These are phyloP conservation scores for Pseudocercospora musae DNA, from an alignment of 2,329 filamentous ascomycete genomes.

Conservation along the genomic window DNA sequence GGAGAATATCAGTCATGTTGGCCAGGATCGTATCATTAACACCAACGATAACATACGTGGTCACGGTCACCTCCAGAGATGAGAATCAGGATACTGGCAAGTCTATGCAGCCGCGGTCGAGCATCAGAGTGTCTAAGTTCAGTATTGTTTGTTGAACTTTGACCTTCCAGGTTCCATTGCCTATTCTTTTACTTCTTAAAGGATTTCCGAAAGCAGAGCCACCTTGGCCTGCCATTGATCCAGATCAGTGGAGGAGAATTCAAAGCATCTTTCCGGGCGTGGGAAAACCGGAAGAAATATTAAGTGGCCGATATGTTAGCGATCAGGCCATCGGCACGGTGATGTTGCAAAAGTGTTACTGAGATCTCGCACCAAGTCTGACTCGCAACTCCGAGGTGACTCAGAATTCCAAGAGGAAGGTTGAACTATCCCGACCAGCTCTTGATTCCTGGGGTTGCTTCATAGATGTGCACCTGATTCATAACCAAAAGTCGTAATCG, in stretches of 20 bases:
- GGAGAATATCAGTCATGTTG: slow-evolving; percentile 55
- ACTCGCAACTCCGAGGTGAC: slow-evolving; percentile 2
- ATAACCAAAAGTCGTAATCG: too few relatives aligned
- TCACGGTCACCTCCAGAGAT: slow-evolving; percentile 51
- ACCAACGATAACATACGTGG: slow-evolving; percentile 53
- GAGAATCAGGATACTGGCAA: slow-evolving; percentile 44
- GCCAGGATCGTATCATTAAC: slow-evolving; percentile 56
- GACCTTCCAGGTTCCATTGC: slow-evolving; percentile 42
- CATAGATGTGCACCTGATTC: slow-evolving; percentile 45
- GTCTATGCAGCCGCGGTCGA: slow-evolving; percentile 53
- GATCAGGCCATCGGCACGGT: not conserved
- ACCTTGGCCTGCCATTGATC: slow-evolving; percentile 57
- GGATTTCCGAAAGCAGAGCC: slow-evolving; percentile 50
- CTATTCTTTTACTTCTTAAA: slow-evolving; percentile 49
- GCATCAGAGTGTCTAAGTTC: slow-evolving; percentile 50
- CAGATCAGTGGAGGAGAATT: slow-evolving; percentile 55
- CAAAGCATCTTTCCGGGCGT: slow-evolving; percentile 36
- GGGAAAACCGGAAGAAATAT: slow-evolving; percentile 47
- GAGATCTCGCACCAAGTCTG: not conserved
- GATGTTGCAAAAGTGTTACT: not conserved
- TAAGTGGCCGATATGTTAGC: not conserved
- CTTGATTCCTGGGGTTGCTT: slow-evolving; percentile 55
- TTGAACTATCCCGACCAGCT: slow-evolving; percentile 60
- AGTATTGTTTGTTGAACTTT: slow-evolving; percentile 41
- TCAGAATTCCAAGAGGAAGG: slow-evolving; percentile 33